A percentile compares a stretch with the other conserved stretches of the same genome.
Evolutionary conservation across 2,329 filamentous ascomycete genomes (phyloP).

Genomic region (Dothideomycetidae sp.): DNA sequence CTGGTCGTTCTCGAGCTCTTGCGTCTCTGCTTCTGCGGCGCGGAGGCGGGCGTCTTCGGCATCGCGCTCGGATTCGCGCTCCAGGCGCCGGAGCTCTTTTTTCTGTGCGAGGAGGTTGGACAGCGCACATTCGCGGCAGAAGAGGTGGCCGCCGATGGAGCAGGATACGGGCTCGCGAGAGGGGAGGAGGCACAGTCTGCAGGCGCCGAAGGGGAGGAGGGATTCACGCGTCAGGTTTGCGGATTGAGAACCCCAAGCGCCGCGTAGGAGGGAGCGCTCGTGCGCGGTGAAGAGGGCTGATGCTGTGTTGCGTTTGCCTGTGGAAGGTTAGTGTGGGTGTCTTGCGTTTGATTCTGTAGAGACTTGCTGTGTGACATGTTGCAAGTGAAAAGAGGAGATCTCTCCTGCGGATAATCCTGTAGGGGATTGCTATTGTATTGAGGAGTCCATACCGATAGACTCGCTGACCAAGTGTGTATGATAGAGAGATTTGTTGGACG

Average conservation of each 20-base stretch:
- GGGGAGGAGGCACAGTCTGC: slow-evolving; percentile 70
- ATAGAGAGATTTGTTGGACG: no score
- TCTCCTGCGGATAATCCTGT: no score
- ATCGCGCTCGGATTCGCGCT: slow-evolving; percentile 46
- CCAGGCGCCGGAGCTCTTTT: slow-evolving; percentile 74
- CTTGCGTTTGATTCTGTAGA: no score
- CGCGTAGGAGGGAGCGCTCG: slow-evolving; percentile 70
- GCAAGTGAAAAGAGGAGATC: no score
- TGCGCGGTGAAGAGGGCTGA: slow-evolving; percentile 87
- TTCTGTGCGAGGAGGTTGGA: slow-evolving; percentile 82
- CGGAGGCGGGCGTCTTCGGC: slow-evolving; percentile 50
- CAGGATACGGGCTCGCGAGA: slow-evolving; percentile 76
- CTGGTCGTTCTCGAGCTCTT: slow-evolving; percentile 56
- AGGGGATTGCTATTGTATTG: no score
- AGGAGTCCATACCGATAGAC: no score
- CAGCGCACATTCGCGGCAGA: slow-evolving; percentile 89
- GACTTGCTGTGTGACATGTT: no score
- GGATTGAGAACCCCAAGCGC: slow-evolving; percentile 65
- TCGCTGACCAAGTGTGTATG: no score
- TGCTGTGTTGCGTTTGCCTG: slow-evolving; percentile 71
- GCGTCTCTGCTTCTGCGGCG: slow-evolving; percentile 47
- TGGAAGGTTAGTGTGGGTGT: slow-evolving; percentile 1
- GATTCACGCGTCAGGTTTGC: slow-evolving; percentile 82
- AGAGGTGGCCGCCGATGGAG: slow-evolving; percentile 63
- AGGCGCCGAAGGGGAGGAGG: slow-evolving; percentile 82